Evolutionary conservation across 208 protist genomes (phyloP).

Genomic region (Leishmania arabica): DNA sequence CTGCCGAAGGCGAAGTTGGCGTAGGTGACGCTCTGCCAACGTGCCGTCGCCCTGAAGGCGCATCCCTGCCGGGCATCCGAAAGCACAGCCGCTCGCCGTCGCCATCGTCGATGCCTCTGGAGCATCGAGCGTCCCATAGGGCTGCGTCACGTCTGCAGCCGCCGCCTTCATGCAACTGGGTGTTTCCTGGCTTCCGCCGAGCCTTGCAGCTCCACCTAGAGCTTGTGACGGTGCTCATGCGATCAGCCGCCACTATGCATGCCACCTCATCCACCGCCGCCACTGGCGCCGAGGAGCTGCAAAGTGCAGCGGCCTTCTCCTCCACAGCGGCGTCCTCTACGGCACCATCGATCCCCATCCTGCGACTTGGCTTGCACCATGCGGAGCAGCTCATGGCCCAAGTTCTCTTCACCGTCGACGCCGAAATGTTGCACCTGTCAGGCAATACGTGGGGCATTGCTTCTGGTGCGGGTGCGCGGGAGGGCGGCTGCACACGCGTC

Average conservation of each 20-base stretch:
- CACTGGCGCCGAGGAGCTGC: neutral
- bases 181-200: constrained; percentile 26
- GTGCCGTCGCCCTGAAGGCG: neutral
- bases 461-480: neutral
- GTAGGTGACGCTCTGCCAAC: too few species aligned
- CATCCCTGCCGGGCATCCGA: neutral
- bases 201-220: constrained; percentile 34
- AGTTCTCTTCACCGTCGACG: constrained; percentile 28
- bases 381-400: constrained; percentile 29
- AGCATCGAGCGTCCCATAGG: neutral
- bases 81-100: constrained; percentile 7
- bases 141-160: neutral
- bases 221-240: constrained; percentile 23
- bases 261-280: constrained; percentile 1
- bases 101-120: neutral
- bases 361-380: constrained; percentile 20
- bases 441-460: constrained; percentile 24
- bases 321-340: neutral
- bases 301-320: neutral
- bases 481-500: neutral
- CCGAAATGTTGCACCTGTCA: constrained; percentile 30
- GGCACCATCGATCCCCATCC: constrained; percentile 11
- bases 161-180: constrained; percentile 25
- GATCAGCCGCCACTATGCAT: constrained; percentile 17
- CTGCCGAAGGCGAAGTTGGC: neutral